A percentile compares a stretch with the other conserved stretches of the same genome.
These are phyloP conservation scores for Lachancea sp. DNA, from an alignment of 805 yeast genomes.

Conservation along the genomic window DNA sequence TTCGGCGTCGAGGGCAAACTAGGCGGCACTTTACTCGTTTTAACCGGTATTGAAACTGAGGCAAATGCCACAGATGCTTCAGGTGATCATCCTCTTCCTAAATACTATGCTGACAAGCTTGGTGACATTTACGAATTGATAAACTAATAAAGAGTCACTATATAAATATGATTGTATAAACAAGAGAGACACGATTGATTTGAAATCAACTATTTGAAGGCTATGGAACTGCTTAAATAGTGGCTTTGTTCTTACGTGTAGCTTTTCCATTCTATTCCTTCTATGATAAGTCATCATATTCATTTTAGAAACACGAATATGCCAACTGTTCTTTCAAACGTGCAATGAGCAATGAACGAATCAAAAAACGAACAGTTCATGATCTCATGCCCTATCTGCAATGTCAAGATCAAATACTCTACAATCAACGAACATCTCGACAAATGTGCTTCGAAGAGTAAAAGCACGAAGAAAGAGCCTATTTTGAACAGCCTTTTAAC, in stretches of 20 bases:
- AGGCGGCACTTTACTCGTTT: constrained; percentile 71
- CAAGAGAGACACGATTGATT: background rate
- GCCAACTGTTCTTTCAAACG: too few species aligned
- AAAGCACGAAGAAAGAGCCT: constrained; percentile 11
- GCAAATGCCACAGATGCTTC: constrained; percentile 42
- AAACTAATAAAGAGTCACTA: constrained; percentile 5
- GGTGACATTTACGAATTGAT: constrained; percentile 64
- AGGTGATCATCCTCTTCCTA: constrained; percentile 43
- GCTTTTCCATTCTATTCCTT: background rate
- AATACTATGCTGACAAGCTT: constrained; percentile 59
- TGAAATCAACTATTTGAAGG: too few species aligned
- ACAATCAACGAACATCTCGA: constrained; percentile 30
- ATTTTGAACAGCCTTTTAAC: constrained; percentile 18
- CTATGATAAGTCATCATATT: background rate
- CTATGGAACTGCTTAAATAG: too few species aligned
- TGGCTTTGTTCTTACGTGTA: too few species aligned
- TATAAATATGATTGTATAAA: background rate
- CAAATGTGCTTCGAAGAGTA: constrained; percentile 15
- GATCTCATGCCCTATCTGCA: constrained; percentile 31
- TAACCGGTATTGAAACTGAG: constrained; percentile 87
- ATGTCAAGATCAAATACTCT: constrained; percentile 20
- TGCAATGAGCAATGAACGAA: constrained; percentile 2
- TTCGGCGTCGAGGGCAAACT: constrained; percentile 86
- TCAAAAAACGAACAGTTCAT: constrained; percentile 19
- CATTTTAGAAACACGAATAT: too few species aligned